These are phyloP conservation scores for Hericium erinaceus DNA, from an alignment of 768 basidiomycete genomes.

Conservation along the genomic window DNA sequence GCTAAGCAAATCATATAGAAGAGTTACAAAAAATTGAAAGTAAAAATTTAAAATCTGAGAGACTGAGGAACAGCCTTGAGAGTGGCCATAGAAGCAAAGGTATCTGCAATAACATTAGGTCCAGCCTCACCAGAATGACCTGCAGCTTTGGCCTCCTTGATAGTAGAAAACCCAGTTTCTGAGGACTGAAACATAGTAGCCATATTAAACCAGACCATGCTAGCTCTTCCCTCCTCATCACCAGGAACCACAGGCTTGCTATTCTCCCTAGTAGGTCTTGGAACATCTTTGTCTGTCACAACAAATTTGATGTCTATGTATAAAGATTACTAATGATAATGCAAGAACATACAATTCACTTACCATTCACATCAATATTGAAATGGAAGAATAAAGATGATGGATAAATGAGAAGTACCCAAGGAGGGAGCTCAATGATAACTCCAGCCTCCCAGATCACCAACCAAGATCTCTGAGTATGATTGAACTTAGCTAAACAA, in stretches of 20 bases:
- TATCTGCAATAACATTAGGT: too few species aligned
- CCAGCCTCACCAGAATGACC: background rate
- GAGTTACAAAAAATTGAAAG: too few species aligned
- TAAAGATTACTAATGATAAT: background rate
- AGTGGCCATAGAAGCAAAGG: too few species aligned
- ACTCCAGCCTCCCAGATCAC: slow-evolving; percentile 1
- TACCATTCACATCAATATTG: background rate
- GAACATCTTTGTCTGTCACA: background rate
- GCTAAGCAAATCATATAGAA: too few species aligned
- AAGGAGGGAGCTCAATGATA: slow-evolving; percentile 1
- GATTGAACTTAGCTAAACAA: background rate
- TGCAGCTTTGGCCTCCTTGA: background rate
- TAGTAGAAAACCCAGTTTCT: background rate
- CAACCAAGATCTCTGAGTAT: background rate
- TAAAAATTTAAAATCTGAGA: too few species aligned
- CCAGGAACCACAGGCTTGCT: background rate
- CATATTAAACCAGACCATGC: slow-evolving; percentile 2
- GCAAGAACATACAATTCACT: background rate
- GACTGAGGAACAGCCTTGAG: too few species aligned
- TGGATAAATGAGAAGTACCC: background rate
- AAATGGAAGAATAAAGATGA: slow-evolving; percentile 1
- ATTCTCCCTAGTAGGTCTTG: background rate
- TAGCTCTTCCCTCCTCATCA: background rate
- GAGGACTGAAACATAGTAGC: background rate
- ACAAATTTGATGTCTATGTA: slow-evolving; percentile 1